Percentiles rank a stretch among this genome's conserved stretches.
Conservation (phyloP, 2,329 filamentous ascomycete species). For the Sodiomyces alkalinus region DNA sequence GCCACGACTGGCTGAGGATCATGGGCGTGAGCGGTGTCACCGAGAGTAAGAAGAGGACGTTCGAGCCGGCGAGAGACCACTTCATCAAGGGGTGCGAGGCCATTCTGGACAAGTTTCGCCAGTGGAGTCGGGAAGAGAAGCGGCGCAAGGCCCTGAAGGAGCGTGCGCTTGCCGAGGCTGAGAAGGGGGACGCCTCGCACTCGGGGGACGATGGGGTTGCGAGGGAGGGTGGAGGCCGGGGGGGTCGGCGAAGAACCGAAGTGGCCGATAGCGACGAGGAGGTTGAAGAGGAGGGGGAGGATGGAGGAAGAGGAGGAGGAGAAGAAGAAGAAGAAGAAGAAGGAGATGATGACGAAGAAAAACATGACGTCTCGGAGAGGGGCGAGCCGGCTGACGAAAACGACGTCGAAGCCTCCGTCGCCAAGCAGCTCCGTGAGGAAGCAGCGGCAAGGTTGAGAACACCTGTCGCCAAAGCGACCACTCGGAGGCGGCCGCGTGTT, state of each 20-base stretch:
- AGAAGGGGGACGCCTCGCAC: conserved; percentile 21
- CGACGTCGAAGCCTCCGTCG: conserved; percentile 55
- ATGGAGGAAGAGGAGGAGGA: too few relatives aligned
- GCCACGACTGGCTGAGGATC: conserved; percentile 81
- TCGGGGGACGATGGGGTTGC: conserved; percentile 11
- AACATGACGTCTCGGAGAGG: conserved; percentile 10
- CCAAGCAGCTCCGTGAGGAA: conserved; percentile 63
- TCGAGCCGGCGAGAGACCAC: conserved; percentile 70
- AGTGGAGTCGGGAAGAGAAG: conserved; percentile 85
- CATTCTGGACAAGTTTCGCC: conserved; percentile 73
- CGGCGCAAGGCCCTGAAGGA: conserved; percentile 64
- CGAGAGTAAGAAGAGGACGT: conserved; percentile 72
- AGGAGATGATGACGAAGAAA: conserved; percentile 13
- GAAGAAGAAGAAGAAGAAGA: conserved; percentile 12
- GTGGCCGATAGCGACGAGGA: conserved; percentile 20
- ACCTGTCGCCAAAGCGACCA: conserved; percentile 15
- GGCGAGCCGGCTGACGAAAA: conserved; percentile 42
- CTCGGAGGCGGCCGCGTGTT: conserved; percentile 15
- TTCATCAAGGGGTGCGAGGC: conserved; percentile 72
- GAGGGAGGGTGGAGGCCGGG: conserved; percentile 10
- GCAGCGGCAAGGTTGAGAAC: conserved; percentile 37
- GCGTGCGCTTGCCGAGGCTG: conserved; percentile 36
- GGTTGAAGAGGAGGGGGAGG: conserved; percentile 11
- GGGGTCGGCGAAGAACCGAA: conserved; percentile 16
- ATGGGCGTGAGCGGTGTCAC: conserved; percentile 82